Percentiles rank a stretch among this genome's conserved stretches.
Evolutionary conservation across 257 asterid genomes (phyloP).

Genomic region (Fraxinus pennsylvanica): DNA sequence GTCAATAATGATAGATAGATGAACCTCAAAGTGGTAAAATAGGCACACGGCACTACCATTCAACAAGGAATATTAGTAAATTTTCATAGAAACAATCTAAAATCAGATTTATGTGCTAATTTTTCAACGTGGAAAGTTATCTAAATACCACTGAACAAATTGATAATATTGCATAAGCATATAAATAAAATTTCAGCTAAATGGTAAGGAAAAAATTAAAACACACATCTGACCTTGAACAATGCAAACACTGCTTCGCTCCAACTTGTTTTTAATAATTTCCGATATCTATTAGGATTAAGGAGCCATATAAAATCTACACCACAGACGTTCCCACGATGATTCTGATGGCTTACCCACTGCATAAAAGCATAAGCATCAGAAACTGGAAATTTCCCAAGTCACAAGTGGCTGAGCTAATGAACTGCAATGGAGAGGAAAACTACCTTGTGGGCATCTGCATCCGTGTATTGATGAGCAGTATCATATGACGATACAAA

Average conservation of each 20-base stretch:
- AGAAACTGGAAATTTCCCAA: conserved; percentile 21
- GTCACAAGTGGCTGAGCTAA: neutral
- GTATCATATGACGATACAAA: conserved; percentile 92
- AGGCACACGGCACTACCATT: too few relatives aligned
- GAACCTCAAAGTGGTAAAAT: too few relatives aligned
- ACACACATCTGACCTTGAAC: conserved; percentile 65
- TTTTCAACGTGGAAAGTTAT: neutral
- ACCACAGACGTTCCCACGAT: conserved; percentile 95
- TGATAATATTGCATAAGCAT: neutral
- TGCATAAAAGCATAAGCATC: conserved; percentile 35
- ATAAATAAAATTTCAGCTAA: neutral
- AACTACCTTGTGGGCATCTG: conserved; percentile 91
- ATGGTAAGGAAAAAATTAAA: neutral
- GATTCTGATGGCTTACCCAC: conserved; percentile 99
- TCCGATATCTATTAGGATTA: conserved; percentile 80
- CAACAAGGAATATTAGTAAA: too few relatives aligned
- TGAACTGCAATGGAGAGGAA: conserved; percentile 11
- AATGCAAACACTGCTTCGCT: conserved; percentile 88
- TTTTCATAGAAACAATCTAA: too few relatives aligned
- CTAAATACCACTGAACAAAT: neutral
- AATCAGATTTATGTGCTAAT: neutral
- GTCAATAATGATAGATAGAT: too few relatives aligned
- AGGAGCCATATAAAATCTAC: conserved; percentile 99
- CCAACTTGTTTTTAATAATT: conserved; percentile 92
- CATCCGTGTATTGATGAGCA: conserved; percentile 95